Evolutionary conservation across 805 yeast species (phyloP), one percentile per base, ranked within the genome.

Genomic region (Candida andamanensis): DNA sequence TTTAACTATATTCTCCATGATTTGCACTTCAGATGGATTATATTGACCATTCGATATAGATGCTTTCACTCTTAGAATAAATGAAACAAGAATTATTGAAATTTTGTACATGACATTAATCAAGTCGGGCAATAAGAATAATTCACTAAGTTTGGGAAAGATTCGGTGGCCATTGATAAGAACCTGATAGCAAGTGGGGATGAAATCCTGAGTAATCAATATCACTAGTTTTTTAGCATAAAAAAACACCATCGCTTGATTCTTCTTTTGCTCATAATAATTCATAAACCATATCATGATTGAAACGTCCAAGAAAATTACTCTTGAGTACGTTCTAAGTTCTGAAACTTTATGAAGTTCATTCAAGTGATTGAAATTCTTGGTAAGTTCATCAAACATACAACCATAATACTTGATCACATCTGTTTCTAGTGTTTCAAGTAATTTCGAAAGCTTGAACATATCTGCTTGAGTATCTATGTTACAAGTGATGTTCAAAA

Each of bases 101-200:
- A n/a, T n/a, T n/a, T n/a, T n/a, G 31, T 57, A 60, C 23, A 50
- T 37, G 20, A 45, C 29, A 15, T 40, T 32, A 22, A 52, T 50
- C 5, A 58, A 15, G 5, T 48, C 29, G 12, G 77, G 74, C 32
- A 61, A 67, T 17, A 73, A 26, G 6, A 60, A 41, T 25, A 59
- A 50, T 21, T 60, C 69, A 4, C 63, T 58, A 0, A 67, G 11
- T 10, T 33, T 30, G 15, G 24, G 65, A 44, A 72, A 69, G 37
- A 60, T 58, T 1, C 35, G 17, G 1, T 42, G 30, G 30, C 56
- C 48, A 36, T 63, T 55, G 19, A 42, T 42, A 12, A 63, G 41
- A 14, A 69, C 31, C 21, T 57, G 52, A 36, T 50, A 42, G 23
- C 58, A 49, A 3, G 55, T 43, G 6, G 66, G 60, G 2, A 56